Base-by-base conservation (phyloP, 768 basidiomycete species). In the Macrolepiota albuminosa region DNA sequence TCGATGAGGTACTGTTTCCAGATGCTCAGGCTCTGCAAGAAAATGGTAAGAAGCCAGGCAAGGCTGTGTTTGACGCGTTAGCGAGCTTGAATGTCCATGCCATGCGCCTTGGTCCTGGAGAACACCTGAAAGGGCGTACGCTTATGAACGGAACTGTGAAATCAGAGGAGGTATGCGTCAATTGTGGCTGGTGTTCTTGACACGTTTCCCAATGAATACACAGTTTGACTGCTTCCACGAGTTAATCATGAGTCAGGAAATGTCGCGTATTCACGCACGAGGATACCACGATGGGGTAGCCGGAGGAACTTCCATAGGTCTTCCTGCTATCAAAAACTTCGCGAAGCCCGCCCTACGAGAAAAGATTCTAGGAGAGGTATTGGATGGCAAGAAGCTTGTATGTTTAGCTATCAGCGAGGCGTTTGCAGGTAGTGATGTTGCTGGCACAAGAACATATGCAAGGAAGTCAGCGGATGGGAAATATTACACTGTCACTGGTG, bases 391-490 rank as follows among this genome's bases (percentile, higher is more conserved):
- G 72, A 88, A 88, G 74, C 84, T 84, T 67, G 87, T 91, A 61
- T 84, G 81, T 57, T 75, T 91, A 29, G 89, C 89, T 56, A 89
- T 91, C 61, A 84, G 84, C 16, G 89, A 91, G 68, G 87, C 89
- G 0, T 87, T 85, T 67, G 89, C 88, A 2, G 88, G 85, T 8
- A 83, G 81, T 55, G 89, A 91, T 61, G 88, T 91, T 14, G 70
- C 65, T 64, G 86, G 87, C 39, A 72, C 88, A 39, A 76, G 78
- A 67, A 88, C 87, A 6, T 79, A 76, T 2, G 89, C 89, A 0
- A 80, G 69, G 67, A 81, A 86, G 68, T 84, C 76, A 18, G 82
- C 80, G 49, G 88, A 90, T 66, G 88, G 87, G 36, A 86, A 83
- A 64, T 73, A 80, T 65, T 89, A 81, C 79, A 84, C 84, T 47